Evolutionary conservation across 768 basidiomycete genomes (phyloP), one percentile per base, ranked within the genome.

Genomic region (Clitopilus passeckerianus): DNA sequence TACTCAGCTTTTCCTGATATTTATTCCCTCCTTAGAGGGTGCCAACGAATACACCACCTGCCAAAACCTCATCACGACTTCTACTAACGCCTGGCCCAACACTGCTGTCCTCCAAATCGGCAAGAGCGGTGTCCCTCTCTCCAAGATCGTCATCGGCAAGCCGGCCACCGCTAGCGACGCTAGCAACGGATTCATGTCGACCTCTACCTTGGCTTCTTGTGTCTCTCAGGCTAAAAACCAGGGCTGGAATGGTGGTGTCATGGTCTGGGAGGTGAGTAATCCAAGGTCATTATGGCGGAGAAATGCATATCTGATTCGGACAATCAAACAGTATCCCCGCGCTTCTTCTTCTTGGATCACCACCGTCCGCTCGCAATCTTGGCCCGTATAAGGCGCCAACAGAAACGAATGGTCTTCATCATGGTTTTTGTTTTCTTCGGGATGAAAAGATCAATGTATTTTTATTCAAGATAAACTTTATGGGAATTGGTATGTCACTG

Each of bases 121-220:
- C 53, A 77, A 77, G 1, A 80, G 72, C 59, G 87, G 86, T 20
- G 80, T 91, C 8, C 68, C 77, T 1, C 65, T 84, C 50, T 69
- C 80, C 68, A 91, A 92, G 71, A 75, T 91, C 54, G 83, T 91
- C 61, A 88, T 92, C 65, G 89, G 89, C 4, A 92, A 92, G 71
- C 89, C 89, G 1, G 85, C 83, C 1, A 73, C 68, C 12, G 58
- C 76, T 0, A 64, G 72, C 7, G 83, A 85, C 57, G 85, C 86
- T 2, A 78, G 61, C 61, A 87, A 82, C 61, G 85, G 87, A 6
- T 90, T 81, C 71, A 85, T 92, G 64, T 74, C 72, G 34, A 76
- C 86, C 1, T 69, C 77, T 1, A 81, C 80, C 15, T 75, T 92
- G 18, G 80, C 85, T 0, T 69, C 71, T 1, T 92, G 91, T 66